These are phyloP conservation scores for Hebeloma cylindrosporum DNA, from an alignment of 768 basidiomycete species.

Conservation along the genomic window DNA sequence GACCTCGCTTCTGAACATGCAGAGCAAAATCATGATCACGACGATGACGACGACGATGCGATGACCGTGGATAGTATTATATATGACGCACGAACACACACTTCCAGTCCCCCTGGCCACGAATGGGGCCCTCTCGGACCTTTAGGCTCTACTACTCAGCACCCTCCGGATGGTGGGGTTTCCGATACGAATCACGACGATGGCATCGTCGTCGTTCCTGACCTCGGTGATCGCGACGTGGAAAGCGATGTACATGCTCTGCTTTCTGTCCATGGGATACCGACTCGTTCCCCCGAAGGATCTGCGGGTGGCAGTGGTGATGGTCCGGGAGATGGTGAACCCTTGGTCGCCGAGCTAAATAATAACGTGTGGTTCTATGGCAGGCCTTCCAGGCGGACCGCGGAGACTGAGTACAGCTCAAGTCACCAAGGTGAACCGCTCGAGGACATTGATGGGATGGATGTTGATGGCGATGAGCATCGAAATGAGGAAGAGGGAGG, in stretches of 20 bases:
- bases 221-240: slow-evolving; percentile 51
- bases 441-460: slow-evolving; percentile 20
- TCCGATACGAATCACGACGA: slow-evolving; percentile 29
- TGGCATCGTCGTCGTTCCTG: slow-evolving; percentile 54
- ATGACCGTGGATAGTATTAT: too few relatives aligned
- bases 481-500: slow-evolving; percentile 15
- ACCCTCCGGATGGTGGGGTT: too few relatives aligned
- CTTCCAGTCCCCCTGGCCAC: too few relatives aligned
- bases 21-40: not conserved
- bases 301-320: not conserved
- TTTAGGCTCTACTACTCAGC: too few relatives aligned
- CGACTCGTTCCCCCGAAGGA: slow-evolving; percentile 28
- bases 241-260: slow-evolving; percentile 60
- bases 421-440: slow-evolving; percentile 14
- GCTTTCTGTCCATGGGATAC: slow-evolving; percentile 49
- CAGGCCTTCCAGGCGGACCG: not conserved
- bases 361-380: too few relatives aligned
- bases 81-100: too few relatives aligned
- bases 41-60: too few relatives aligned
- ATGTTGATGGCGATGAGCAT: slow-evolving; percentile 16
- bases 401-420: slow-evolving; percentile 2
- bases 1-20: not conserved
- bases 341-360: too few relatives aligned
- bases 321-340: not conserved
- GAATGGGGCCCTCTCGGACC: too few relatives aligned